These are phyloP conservation scores for Botrytis tulipae DNA, from an alignment of 2,329 filamentous ascomycete species.

Conservation along the genomic window DNA sequence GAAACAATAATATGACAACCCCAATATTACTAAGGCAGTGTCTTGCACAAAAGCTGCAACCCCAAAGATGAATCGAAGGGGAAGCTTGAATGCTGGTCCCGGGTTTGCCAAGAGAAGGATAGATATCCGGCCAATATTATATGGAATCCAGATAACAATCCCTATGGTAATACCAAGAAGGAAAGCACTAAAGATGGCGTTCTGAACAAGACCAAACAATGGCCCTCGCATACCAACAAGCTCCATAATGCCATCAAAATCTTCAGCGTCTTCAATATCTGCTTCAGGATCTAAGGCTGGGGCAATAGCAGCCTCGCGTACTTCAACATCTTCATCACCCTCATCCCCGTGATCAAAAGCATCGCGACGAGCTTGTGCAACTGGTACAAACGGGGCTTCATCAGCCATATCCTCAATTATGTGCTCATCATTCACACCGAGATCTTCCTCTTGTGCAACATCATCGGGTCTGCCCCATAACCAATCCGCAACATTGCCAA, in stretches of 20 bases:
- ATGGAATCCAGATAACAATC: slow-evolving; percentile 83
- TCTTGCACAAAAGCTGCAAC: slow-evolving; percentile 80
- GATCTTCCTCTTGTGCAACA: slow-evolving; percentile 43
- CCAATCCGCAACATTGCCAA: slow-evolving; percentile 53
- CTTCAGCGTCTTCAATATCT: slow-evolving; percentile 82
- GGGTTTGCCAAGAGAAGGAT: slow-evolving; percentile 80
- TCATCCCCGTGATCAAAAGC: slow-evolving; percentile 29
- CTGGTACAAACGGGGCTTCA: slow-evolving; percentile 60
- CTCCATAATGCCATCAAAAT: slow-evolving; percentile 94
- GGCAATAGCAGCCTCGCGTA: slow-evolving; percentile 62
- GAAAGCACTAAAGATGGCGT: slow-evolving; percentile 89
- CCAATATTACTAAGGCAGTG: slow-evolving; percentile 62
- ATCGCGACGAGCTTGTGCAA: slow-evolving; percentile 29
- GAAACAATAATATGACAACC: slow-evolving; percentile 47
- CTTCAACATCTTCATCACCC: slow-evolving; percentile 53
- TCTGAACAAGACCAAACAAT: slow-evolving; percentile 84
- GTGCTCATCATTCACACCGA: slow-evolving; percentile 55
- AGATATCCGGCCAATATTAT: slow-evolving; percentile 83
- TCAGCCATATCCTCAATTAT: slow-evolving; percentile 57
- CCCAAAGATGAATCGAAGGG: slow-evolving; percentile 69
- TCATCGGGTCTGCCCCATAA: slow-evolving; percentile 58
- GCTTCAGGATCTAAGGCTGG: slow-evolving; percentile 73
- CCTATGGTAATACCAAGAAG: slow-evolving; percentile 85
- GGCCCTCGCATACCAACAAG: slow-evolving; percentile 95
- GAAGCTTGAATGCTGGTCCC: slow-evolving; percentile 63